Percentiles rank a stretch among this genome's conserved stretches.
Evolutionary conservation across 768 basidiomycete genomes (phyloP).

Genomic region (Trametes coccinea): DNA sequence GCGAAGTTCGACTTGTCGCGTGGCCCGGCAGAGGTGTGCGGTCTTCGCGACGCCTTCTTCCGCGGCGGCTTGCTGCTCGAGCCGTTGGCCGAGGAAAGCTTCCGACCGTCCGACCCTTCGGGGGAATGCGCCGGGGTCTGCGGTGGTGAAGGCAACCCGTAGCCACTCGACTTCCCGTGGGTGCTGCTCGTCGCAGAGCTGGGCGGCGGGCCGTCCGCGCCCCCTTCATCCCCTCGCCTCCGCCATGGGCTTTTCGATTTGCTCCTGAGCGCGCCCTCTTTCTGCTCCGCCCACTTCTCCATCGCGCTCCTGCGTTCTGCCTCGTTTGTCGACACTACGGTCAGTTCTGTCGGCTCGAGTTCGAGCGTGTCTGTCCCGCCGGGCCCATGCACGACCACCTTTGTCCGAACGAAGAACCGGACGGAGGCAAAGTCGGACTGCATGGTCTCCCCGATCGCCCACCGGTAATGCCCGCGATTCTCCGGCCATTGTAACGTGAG

Average conservation of each 20-base stretch:
- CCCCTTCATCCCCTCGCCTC: slow-evolving; percentile 13
- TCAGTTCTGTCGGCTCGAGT: slow-evolving; percentile 66
- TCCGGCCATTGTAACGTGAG: slow-evolving; percentile 74
- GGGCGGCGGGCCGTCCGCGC: slow-evolving; percentile 1
- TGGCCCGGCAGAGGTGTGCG: slow-evolving; percentile 76
- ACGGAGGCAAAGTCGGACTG: slow-evolving; percentile 63
- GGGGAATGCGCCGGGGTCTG: slow-evolving; percentile 19
- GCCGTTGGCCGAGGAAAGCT: neutral
- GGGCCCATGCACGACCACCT: slow-evolving; percentile 59
- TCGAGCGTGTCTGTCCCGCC: slow-evolving; percentile 65
- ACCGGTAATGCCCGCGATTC: slow-evolving; percentile 65
- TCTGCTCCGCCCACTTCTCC: slow-evolving; percentile 54
- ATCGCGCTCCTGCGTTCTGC: slow-evolving; percentile 65
- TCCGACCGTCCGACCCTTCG: slow-evolving; percentile 7
- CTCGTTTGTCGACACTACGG: slow-evolving; percentile 69
- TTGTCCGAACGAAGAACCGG: slow-evolving; percentile 69
- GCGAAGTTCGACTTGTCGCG: slow-evolving; percentile 49
- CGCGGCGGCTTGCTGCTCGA: slow-evolving; percentile 21
- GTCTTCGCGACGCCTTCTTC: slow-evolving; percentile 46
- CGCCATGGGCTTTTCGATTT: slow-evolving; percentile 27
- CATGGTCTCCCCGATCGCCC: slow-evolving; percentile 81
- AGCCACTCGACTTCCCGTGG: neutral
- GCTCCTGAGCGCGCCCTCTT: slow-evolving; percentile 21
- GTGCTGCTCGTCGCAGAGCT: neutral
- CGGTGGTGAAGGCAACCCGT: slow-evolving; percentile 19